Conservation (phyloP, 257 asterid species). For the Pogostemon cablin region DNA sequence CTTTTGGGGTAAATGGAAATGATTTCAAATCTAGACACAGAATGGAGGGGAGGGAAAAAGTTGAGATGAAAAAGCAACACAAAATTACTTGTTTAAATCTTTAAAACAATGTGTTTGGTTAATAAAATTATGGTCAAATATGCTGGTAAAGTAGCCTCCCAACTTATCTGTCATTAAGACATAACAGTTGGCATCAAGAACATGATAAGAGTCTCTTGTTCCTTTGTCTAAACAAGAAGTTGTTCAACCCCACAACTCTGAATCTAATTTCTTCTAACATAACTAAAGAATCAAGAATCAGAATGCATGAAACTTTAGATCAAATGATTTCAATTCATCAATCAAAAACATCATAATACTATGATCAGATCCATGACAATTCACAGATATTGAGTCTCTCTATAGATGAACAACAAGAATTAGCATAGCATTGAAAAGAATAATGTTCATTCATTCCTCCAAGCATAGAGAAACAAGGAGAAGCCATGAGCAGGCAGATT, state of each 20-base stretch:
- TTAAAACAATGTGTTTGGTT: neutral
- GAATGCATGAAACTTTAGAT: neutral
- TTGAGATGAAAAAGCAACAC: neutral
- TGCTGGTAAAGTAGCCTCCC: conserved; percentile 34
- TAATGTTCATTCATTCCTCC: conserved; percentile 78
- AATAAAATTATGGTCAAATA: neutral
- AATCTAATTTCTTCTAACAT: neutral
- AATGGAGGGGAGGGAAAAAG: neutral
- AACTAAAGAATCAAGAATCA: conserved; percentile 3
- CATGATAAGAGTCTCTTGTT: conserved; percentile 16
- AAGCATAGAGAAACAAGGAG: conserved; percentile 74
- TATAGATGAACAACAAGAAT: neutral
- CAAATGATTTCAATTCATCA: conserved; percentile 20
- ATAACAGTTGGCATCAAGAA: conserved; percentile 35
- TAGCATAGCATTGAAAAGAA: conserved; percentile 29
- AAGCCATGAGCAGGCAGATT: conserved; percentile 66
- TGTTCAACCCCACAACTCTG: conserved; percentile 5
- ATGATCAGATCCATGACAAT: conserved; percentile 14
- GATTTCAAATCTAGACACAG: neutral
- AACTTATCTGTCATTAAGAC: conserved; percentile 28
- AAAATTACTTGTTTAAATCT: neutral
- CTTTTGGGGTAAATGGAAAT: conserved; percentile 7
- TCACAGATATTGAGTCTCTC: neutral
- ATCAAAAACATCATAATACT: conserved; percentile 15
- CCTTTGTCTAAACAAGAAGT: conserved; percentile 3